A percentile compares a stretch with the other conserved stretches of the same genome.
Conservation (phyloP, 2,329 filamentous ascomycete species). For the Fusarium sp. region DNA sequence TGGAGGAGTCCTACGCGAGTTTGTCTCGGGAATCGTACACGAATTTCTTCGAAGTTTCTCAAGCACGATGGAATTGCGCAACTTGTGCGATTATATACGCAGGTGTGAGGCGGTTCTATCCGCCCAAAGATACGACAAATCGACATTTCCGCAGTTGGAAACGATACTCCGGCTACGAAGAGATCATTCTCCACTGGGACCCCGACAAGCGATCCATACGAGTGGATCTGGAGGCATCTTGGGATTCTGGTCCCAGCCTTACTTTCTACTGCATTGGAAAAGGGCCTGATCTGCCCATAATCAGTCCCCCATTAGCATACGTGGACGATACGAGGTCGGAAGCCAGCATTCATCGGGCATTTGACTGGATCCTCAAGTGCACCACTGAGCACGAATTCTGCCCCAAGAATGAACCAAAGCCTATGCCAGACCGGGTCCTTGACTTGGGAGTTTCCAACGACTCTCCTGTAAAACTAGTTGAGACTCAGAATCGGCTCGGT, state of each 20-base stretch:
- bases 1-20: background rate
- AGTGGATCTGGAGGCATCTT: background rate
- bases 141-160: conserved; percentile 11
- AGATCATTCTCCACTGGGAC: conserved; percentile 21
- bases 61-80: background rate
- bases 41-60: background rate
- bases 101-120: conserved; percentile 8
- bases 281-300: conserved; percentile 1
- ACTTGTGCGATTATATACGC: conserved; percentile 18
- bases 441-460: conserved; percentile 10
- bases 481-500: conserved; percentile 13
- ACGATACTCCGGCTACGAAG: background rate
- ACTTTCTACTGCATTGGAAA: conserved; percentile 19
- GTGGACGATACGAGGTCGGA: conserved; percentile 29
- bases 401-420: conserved; percentile 16
- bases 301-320: conserved; percentile 19
- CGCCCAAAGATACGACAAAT: conserved; percentile 1
- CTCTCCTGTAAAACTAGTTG: conserved; percentile 5
- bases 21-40: background rate
- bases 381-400: conserved; percentile 25
- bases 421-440: conserved; percentile 24
- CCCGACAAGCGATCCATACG: background rate
- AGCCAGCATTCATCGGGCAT: conserved; percentile 21
- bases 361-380: conserved; percentile 20
- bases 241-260: conserved; percentile 7